These are phyloP conservation scores for Leishmania martiniquensis DNA, from an alignment of 208 protist species.

Conservation along the genomic window DNA sequence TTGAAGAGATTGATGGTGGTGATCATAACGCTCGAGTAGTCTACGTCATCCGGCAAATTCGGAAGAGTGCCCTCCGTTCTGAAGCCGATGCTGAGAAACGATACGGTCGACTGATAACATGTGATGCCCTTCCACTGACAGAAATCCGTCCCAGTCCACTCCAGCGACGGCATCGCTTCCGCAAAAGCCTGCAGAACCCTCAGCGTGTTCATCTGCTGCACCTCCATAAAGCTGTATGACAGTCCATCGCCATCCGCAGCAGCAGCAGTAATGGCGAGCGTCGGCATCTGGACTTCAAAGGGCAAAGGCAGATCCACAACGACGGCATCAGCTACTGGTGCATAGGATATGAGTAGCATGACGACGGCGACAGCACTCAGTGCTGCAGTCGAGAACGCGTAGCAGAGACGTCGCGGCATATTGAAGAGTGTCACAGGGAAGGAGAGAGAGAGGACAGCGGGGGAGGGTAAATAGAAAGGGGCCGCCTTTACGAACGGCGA, in stretches of 20 bases:
- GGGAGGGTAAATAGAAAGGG: neutral
- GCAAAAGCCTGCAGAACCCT: slow-evolving; percentile 7
- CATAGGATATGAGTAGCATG: neutral
- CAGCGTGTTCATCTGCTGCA: neutral
- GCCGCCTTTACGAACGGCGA: neutral
- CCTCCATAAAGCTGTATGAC: neutral
- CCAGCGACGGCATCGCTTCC: slow-evolving; percentile 7
- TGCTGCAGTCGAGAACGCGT: neutral
- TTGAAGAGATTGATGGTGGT: neutral
- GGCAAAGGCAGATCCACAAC: neutral
- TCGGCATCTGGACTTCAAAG: neutral
- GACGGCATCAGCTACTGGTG: neutral
- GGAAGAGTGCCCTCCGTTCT: slow-evolving; percentile 2
- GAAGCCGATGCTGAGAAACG: neutral
- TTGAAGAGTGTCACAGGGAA: neutral
- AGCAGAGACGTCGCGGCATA: neutral
- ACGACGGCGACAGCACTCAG: too few species aligned
- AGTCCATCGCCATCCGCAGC: too few species aligned
- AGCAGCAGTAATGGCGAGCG: neutral
- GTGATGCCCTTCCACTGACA: neutral
- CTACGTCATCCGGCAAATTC: slow-evolving; percentile 2
- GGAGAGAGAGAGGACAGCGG: neutral
- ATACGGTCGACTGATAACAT: neutral
- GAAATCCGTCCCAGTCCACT: slow-evolving; percentile 6
- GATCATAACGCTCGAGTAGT: slow-evolving; percentile 16